Percentiles rank a stretch among this genome's conserved stretches.
Evolutionary conservation across 345 rosid species (phyloP).

Genomic region (Lepidium africanum): DNA sequence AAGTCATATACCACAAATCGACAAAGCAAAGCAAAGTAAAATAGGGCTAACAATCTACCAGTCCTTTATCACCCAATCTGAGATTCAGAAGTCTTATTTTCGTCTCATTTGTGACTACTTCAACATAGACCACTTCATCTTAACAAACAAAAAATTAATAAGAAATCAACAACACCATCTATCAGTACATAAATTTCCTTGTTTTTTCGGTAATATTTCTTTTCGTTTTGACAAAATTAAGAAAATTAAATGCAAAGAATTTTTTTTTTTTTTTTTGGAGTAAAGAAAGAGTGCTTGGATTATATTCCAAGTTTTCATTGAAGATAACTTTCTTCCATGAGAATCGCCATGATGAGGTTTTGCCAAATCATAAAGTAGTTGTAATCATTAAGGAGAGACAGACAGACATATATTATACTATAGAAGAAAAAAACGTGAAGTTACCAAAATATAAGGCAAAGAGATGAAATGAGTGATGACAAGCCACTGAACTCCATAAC

Average conservation of each 20-base stretch:
- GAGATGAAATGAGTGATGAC: conserved; percentile 49
- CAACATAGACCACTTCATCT: background rate
- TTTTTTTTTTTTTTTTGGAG: no score
- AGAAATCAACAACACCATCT: no score
- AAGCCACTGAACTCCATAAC: conserved; percentile 90
- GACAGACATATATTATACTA: background rate
- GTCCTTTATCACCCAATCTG: background rate
- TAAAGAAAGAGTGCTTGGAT: background rate
- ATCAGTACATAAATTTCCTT: no score
- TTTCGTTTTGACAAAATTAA: no score
- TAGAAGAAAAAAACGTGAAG: background rate
- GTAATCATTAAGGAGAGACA: background rate
- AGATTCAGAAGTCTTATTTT: background rate
- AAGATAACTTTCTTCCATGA: background rate
- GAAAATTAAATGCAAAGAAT: no score
- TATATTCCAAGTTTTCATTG: background rate
- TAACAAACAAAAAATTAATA: background rate
- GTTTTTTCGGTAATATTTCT: no score
- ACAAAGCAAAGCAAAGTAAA: background rate
- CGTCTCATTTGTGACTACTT: background rate
- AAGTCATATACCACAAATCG: background rate
- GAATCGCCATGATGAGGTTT: background rate
- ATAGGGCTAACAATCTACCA: background rate
- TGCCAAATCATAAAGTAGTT: background rate
- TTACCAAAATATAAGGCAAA: conserved; percentile 76